phyloP scores from a whole-genome alignment of 2,329 filamentous ascomycete species.

The Tolypocladium pustulatum region DNA sequence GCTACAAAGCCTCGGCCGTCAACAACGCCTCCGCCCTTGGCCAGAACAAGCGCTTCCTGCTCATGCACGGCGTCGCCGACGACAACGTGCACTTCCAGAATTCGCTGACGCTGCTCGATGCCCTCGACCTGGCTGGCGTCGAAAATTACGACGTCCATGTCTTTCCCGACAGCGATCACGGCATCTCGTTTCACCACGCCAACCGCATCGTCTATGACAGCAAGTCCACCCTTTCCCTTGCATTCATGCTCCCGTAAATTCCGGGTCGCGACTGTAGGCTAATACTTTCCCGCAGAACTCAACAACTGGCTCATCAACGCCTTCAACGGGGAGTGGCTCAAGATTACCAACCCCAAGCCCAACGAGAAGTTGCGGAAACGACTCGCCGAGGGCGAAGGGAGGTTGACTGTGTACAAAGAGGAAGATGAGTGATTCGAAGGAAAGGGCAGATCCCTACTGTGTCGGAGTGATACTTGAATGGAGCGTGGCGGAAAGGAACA shows the following conservation, averaged over 20 bases:
- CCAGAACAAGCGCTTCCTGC: constrained; percentile 72
- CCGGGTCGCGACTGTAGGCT: neutral
- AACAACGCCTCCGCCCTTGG: constrained; percentile 62
- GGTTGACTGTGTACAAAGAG: neutral
- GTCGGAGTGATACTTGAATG: neutral
- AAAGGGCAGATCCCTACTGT: neutral
- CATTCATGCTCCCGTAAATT: neutral
- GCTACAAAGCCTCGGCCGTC: constrained; percentile 69
- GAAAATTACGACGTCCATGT: constrained; percentile 96
- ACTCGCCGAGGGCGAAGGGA: neutral
- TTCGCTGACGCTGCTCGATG: constrained; percentile 76
- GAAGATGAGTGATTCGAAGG: too few relatives aligned
- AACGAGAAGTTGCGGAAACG: constrained; percentile 13
- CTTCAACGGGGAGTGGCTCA: constrained; percentile 92
- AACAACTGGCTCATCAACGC: constrained; percentile 91
- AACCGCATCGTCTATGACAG: constrained; percentile 88
- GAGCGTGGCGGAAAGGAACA: neutral
- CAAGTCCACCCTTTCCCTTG: constrained; percentile 35
- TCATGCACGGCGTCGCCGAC: constrained; percentile 95
- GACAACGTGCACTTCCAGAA: constrained; percentile 99
- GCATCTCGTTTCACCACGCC: constrained; percentile 90
- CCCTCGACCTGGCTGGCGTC: constrained; percentile 67
- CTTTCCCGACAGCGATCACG: constrained; percentile 92
- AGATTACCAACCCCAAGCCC: constrained; percentile 40
- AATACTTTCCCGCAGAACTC: constrained; percentile 43